Base-by-base conservation (phyloP, 805 yeast species). In the Torulaspora gathmanii region DNA sequence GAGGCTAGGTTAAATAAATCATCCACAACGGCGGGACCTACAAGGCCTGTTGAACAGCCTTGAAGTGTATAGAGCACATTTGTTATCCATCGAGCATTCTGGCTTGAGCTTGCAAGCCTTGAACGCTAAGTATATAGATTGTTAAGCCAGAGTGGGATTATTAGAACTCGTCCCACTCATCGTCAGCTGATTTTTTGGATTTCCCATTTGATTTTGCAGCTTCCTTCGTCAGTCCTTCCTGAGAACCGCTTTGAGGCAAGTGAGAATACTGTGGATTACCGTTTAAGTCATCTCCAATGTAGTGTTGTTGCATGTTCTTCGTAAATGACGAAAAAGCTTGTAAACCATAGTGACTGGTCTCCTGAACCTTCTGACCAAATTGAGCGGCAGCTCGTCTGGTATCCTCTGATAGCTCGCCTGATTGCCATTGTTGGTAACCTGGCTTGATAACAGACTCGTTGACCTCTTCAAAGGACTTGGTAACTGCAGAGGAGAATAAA, bases 311-410 rank as follows among this genome's bases (percentile, higher is more conserved):
- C 20, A 65, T 50, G 54, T 66, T 63, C 54, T 62, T 73, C 2
- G 88, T 81, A 59, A 81, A 79, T 13, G 71, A 70, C 50, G 72
- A 74, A 57, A 78, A 74, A n/a, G 83, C 80, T 52, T 82, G 83
- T 43, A 79, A 80, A 22, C 95, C 86, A 53, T 79, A 80, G 49
- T 72, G 76, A 27, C 95, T 85, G 0, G 96, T 87, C 52, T 89
- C 95, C 63, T 86, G 95, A 70, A 91, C 85, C 60, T 82, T 88
- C 62, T 86, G 95, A 38, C 97, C 96, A 70, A 91, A 93, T 71
- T 93, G 97, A 47, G 87, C 83, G 77, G 95, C 86, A n/a, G 98
- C 98, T 55, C 88, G 79, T 51, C 77, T 80, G 4, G 98, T 93
- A 60, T 88, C 95, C 44, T 68, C 71, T 19, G 95, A 80, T 35